phyloP scores from a whole-genome alignment of 2,329 filamentous ascomycete species.

The Aspergillus phoenicis region DNA sequence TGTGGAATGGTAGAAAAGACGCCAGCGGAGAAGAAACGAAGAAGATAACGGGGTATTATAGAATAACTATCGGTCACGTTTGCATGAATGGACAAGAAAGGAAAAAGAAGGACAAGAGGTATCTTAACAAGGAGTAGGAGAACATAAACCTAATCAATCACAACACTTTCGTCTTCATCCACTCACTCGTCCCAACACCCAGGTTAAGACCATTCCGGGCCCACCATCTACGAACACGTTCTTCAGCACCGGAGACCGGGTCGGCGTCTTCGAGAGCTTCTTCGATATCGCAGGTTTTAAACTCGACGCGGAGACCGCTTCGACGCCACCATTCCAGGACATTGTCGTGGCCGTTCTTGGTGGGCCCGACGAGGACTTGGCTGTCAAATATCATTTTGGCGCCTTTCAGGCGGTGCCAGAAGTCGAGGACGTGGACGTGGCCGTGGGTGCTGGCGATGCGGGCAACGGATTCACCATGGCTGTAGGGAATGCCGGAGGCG shows the following conservation, averaged over 20 bases:
- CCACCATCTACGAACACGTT: constrained; percentile 83
- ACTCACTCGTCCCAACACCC: constrained; percentile 80
- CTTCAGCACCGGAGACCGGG: constrained; percentile 66
- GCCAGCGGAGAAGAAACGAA: constrained; percentile 2
- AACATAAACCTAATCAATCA: constrained; percentile 39
- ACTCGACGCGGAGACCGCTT: constrained; percentile 74
- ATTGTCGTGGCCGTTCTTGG: constrained; percentile 78
- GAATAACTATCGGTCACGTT: constrained; percentile 5
- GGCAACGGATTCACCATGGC: constrained; percentile 78
- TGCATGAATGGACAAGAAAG: constrained; percentile 3
- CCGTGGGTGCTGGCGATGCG: constrained; percentile 84
- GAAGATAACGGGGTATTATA: constrained; percentile 16
- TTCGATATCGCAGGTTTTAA: constrained; percentile 93
- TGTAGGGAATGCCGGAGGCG: constrained; percentile 74
- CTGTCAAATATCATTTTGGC: constrained; percentile 80
- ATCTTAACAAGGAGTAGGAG: neutral
- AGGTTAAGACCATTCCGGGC: constrained; percentile 78
- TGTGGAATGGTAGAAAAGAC: neutral
- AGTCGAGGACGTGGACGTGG: constrained; percentile 78
- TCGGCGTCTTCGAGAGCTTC: constrained; percentile 85
- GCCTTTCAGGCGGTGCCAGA: constrained; percentile 76
- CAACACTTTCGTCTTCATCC: constrained; percentile 80
- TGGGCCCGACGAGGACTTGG: constrained; percentile 82
- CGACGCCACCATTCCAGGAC: constrained; percentile 93
- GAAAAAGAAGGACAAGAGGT: neutral